Evolutionary conservation across 139 green algal genomes (phyloP).

Genomic region (Chloropicon primus): DNA sequence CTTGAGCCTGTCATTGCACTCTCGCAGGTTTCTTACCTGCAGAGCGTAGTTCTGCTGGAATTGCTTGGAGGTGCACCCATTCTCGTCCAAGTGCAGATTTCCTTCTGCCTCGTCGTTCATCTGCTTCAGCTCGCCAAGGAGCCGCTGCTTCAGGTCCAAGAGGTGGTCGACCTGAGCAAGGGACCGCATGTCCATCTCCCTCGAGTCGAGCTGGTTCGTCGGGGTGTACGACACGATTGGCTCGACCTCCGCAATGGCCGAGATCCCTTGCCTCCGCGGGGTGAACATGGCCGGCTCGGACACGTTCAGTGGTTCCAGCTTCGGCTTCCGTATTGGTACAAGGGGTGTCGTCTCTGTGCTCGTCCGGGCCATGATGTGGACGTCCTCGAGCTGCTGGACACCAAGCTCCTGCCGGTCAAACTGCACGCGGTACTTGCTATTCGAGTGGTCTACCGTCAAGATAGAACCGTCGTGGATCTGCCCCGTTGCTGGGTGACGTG

Average conservation of each 20-base stretch:
- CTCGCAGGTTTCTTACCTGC: not conserved
- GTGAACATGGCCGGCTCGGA: not conserved
- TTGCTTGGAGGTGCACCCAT: not conserved
- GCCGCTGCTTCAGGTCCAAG: not conserved
- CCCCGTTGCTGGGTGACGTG: conserved; percentile 57
- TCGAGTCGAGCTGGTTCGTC: not conserved
- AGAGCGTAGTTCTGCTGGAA: not conserved
- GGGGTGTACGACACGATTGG: no score
- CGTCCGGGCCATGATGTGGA: not conserved
- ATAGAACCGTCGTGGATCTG: conserved; percentile 69
- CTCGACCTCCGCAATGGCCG: no score
- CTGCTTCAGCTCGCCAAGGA: not conserved
- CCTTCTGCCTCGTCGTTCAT: not conserved
- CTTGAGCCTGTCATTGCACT: not conserved
- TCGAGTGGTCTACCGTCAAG: conserved; percentile 53
- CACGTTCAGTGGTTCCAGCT: not conserved
- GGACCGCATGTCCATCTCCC: not conserved
- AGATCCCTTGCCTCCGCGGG: not conserved
- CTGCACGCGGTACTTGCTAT: conserved; percentile 65
- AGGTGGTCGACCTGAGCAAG: not conserved
- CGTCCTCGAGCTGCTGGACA: conserved; percentile 51
- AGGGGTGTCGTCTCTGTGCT: not conserved
- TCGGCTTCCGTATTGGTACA: not conserved
- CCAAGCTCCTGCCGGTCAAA: conserved; percentile 68
- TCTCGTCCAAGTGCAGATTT: not conserved